Percentiles rank a stretch among this genome's conserved stretches.
phyloP scores from a whole-genome alignment of 345 rosid species.

The Lepidium africanum region DNA sequence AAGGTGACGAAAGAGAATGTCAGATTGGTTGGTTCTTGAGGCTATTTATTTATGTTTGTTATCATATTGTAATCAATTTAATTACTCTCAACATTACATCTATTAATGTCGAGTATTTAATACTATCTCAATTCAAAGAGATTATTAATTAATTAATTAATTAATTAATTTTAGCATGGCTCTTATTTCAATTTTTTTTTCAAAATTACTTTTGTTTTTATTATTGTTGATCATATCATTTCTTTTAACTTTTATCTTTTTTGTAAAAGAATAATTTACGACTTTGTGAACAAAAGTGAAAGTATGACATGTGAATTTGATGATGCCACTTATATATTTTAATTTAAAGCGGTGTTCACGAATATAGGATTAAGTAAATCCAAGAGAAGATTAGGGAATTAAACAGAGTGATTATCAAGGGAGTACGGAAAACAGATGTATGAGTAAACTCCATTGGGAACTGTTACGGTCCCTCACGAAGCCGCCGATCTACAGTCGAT shows the following conservation, averaged over 20 bases:
- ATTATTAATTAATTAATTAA: too few species aligned
- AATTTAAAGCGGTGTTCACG: neutral
- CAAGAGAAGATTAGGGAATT: neutral
- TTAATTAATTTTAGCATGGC: too few species aligned
- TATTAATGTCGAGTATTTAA: neutral
- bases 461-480: constrained; percentile 6
- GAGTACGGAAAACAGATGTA: neutral
- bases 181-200: too few species aligned
- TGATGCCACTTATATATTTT: neutral
- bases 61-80: constrained; percentile 10
- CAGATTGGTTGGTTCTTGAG: constrained; percentile 1
- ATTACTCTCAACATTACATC: neutral
- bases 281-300: neutral
- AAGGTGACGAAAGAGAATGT: neutral
- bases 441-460: constrained; percentile 14
- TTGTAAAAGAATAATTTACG: neutral
- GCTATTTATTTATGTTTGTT: constrained; percentile 26
- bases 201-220: too few species aligned
- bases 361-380: neutral
- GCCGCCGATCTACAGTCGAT: constrained; percentile 12
- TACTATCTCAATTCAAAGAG: neutral
- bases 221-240: too few species aligned
- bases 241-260: neutral
- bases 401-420: neutral
- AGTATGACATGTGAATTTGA: neutral